phyloP scores from a whole-genome alignment of 441 rosid genomes.

The Cnidoscolus chayamansa region DNA sequence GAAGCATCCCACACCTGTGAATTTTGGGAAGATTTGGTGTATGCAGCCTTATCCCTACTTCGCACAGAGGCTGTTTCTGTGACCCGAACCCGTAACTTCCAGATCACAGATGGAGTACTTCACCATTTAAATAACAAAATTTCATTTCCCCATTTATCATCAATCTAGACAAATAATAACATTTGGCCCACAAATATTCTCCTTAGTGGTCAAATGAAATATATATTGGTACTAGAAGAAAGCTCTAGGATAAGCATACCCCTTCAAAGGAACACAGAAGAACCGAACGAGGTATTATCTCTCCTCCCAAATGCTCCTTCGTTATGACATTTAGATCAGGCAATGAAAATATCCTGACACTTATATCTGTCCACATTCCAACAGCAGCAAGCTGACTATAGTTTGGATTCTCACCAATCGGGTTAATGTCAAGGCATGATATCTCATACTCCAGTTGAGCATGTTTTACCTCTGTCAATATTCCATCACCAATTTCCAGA shows the following conservation, averaged over 20 bases:
- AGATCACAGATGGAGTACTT: too few species aligned
- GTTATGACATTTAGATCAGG: conserved; percentile 83
- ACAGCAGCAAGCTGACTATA: conserved; percentile 88
- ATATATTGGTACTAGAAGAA: not conserved
- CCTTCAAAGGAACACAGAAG: conserved; percentile 96
- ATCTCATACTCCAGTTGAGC: conserved; percentile 78
- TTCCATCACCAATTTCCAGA: conserved; percentile 87
- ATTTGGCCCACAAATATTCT: conserved; percentile 1
- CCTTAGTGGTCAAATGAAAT: not conserved
- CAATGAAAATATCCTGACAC: conserved; percentile 84
- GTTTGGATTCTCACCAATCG: conserved; percentile 75
- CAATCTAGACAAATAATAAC: not conserved
- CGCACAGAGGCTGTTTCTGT: too few species aligned
- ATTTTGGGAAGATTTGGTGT: too few species aligned
- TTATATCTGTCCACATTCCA: conserved; percentile 99
- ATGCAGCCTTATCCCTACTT: too few species aligned
- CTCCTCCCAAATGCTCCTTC: conserved; percentile 93
- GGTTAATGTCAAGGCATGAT: conserved; percentile 93
- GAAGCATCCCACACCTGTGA: too few species aligned
- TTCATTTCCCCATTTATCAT: not conserved
- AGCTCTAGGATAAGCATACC: conserved; percentile 45
- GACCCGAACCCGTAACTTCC: too few species aligned
- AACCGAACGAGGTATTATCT: conserved; percentile 93
- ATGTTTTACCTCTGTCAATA: conserved; percentile 63
- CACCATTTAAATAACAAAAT: not conserved